phyloP scores from a whole-genome alignment of 148 eudicot species.

The Persicaria tinctoria region DNA sequence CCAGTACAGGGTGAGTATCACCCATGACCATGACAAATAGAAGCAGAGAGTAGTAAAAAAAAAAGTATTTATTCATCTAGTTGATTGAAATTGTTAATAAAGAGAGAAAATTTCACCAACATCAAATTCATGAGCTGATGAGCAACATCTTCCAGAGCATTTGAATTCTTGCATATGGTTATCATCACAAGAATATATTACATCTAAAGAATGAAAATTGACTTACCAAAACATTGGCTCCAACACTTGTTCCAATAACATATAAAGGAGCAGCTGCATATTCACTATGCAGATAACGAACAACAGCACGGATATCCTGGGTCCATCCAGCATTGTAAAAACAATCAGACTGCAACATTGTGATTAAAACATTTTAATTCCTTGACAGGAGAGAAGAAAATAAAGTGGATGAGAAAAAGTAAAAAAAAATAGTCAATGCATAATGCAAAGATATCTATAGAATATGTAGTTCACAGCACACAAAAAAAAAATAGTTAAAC shows the following conservation, averaged over 20 bases:
- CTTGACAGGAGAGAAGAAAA: not conserved
- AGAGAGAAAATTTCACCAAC: not conserved
- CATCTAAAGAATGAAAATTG: not conserved
- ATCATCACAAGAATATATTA: not conserved
- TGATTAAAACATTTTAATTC: not conserved
- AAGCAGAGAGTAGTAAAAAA: too few relatives aligned
- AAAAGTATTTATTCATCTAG: too few relatives aligned
- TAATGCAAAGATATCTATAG: not conserved
- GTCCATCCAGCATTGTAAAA: conserved; percentile 98
- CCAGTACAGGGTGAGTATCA: too few relatives aligned
- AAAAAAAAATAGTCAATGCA: not conserved
- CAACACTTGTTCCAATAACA: conserved; percentile 83
- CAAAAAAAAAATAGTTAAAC: too few relatives aligned
- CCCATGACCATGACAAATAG: too few relatives aligned
- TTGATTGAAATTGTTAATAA: not conserved
- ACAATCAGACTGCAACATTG: conserved; percentile 68
- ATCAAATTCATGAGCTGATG: not conserved
- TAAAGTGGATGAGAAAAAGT: too few relatives aligned
- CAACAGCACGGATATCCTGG: conserved; percentile 57
- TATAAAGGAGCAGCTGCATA: conserved; percentile 62
- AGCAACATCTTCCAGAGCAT: not conserved
- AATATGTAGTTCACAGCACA: too few relatives aligned
- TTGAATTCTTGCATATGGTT: not conserved
- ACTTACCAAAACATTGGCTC: conserved; percentile 83
- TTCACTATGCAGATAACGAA: conserved; percentile 61